These are phyloP conservation scores for Nakazawaea peltata DNA, from an alignment of 805 yeast species.

Conservation along the genomic window DNA sequence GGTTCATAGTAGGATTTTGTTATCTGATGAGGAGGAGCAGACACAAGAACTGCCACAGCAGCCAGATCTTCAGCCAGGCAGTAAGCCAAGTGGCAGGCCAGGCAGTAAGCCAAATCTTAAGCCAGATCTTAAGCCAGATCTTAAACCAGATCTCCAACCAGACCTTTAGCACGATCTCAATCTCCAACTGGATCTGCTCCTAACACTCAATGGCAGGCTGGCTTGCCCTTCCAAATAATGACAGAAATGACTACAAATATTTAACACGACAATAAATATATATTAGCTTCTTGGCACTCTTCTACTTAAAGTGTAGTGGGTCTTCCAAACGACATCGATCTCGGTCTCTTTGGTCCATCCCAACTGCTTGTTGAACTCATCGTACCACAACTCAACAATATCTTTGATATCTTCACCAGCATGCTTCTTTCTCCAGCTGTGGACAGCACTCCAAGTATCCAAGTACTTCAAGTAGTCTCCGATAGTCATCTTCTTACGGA, in stretches of 20 bases:
- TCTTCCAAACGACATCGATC: conserved; percentile 44
- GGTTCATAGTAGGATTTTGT: no score
- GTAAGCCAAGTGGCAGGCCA: no score
- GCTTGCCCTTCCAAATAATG: no score
- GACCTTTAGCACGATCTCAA: background rate
- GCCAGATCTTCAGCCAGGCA: no score
- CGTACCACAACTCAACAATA: conserved; percentile 13
- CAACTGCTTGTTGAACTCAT: conserved; percentile 18
- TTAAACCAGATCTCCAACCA: background rate
- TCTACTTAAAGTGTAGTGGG: conserved; percentile 44
- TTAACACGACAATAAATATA: no score
- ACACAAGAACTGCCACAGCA: no score
- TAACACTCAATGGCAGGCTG: no score
- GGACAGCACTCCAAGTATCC: conserved; percentile 18
- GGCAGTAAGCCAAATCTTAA: no score
- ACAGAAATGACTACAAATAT: no score
- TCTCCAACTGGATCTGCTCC: no score
- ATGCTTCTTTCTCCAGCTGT: conserved; percentile 16
- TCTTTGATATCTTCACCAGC: conserved; percentile 12
- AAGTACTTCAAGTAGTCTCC: conserved; percentile 15
- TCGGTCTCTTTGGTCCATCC: conserved; percentile 38
- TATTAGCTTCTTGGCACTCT: conserved; percentile 12
- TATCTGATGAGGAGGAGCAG: no score
- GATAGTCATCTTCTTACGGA: conserved; percentile 13
- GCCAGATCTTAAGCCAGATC: no score